Evolutionary conservation across 2,329 filamentous ascomycete species (phyloP).

Genomic region (Rutstroemia sp.): DNA sequence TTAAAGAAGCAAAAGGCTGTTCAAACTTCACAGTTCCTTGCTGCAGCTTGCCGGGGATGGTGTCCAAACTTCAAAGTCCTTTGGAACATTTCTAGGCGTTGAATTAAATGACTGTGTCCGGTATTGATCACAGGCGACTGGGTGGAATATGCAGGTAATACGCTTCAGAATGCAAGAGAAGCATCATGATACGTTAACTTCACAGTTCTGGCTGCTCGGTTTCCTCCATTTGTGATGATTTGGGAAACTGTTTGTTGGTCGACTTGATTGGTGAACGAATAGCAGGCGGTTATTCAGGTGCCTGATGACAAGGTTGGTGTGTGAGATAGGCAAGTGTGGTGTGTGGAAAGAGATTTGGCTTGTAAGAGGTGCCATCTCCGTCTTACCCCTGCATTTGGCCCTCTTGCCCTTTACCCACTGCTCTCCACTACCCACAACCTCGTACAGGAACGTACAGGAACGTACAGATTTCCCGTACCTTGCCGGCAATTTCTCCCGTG

Average conservation of each 20-base stretch:
- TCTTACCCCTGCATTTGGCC: slow-evolving; percentile 5
- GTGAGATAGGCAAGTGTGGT: not conserved
- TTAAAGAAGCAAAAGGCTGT: no score
- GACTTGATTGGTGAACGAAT: not conserved
- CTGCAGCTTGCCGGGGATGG: not conserved
- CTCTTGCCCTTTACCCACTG: not conserved
- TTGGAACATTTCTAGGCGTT: slow-evolving; percentile 1
- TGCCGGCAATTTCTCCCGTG: slow-evolving; percentile 2
- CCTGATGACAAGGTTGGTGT: not conserved
- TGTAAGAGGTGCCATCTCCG: slow-evolving; percentile 1
- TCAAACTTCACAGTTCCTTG: not conserved
- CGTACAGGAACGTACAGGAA: not conserved
- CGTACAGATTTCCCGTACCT: not conserved
- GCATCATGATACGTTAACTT: not conserved
- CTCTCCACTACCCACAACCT: not conserved
- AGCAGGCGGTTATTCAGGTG: not conserved
- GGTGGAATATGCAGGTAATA: slow-evolving; percentile 1
- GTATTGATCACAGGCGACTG: not conserved
- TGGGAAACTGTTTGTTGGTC: not conserved
- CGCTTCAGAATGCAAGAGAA: not conserved
- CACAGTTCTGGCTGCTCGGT: not conserved
- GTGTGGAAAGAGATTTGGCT: not conserved
- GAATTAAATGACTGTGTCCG: not conserved
- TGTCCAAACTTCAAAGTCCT: not conserved
- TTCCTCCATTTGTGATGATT: not conserved